phyloP scores from a whole-genome alignment of 2,329 filamentous ascomycete genomes.

The Microsporum audouinii region DNA sequence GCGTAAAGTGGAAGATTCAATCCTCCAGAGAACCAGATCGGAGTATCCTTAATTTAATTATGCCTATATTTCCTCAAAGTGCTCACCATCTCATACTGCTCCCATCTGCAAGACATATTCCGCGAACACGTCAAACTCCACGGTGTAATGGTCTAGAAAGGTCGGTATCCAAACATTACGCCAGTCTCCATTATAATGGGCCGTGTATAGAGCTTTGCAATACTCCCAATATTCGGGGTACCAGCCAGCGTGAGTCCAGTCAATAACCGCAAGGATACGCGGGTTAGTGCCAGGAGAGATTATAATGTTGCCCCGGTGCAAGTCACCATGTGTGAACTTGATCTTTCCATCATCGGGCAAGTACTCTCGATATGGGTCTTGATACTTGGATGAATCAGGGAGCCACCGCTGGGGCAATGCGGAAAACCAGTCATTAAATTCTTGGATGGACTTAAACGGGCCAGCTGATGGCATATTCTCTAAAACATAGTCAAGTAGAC shows the following conservation, averaged over 20 bases:
- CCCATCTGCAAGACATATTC: slow-evolving; percentile 11
- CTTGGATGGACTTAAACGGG: slow-evolving; percentile 17
- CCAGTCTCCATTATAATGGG: slow-evolving; percentile 14
- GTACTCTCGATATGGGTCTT: slow-evolving; percentile 16
- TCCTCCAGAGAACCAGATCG: too few relatives aligned
- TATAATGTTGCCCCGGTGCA: slow-evolving; percentile 24
- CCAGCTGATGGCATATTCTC: slow-evolving; percentile 12
- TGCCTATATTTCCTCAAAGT: background rate
- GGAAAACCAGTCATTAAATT: slow-evolving; percentile 23
- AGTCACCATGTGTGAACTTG: slow-evolving; percentile 26
- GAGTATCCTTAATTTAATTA: too few relatives aligned
- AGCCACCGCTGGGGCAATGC: slow-evolving; percentile 11
- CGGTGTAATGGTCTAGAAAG: slow-evolving; percentile 10
- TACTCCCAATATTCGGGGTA: slow-evolving; percentile 28
- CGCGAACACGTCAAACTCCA: slow-evolving; percentile 5
- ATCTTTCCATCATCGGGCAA: slow-evolving; percentile 22
- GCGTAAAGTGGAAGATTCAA: too few relatives aligned
- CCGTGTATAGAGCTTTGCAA: slow-evolving; percentile 23
- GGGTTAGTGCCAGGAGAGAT: slow-evolving; percentile 14
- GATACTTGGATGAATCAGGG: slow-evolving; percentile 9
- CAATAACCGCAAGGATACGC: slow-evolving; percentile 20
- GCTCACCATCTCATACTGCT: slow-evolving; percentile 6
- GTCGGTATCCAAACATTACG: slow-evolving; percentile 14
- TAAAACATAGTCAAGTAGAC: slow-evolving; percentile 18
- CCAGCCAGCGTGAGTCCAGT: slow-evolving; percentile 25